Evolutionary conservation across 1,284 basidiomycete genomes (phyloP).

Genomic region (Grifola frondosa): DNA sequence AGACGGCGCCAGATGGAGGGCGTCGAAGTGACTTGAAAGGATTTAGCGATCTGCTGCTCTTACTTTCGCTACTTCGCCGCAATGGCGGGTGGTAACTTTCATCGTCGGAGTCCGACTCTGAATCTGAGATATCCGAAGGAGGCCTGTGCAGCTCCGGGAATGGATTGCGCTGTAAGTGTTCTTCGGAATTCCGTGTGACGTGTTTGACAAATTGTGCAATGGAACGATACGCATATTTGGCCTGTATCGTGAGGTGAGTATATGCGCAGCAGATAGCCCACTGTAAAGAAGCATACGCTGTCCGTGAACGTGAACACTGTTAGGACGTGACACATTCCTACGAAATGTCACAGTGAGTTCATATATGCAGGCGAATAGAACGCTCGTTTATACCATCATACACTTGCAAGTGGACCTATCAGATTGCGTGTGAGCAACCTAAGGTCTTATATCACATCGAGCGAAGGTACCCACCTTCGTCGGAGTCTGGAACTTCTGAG

Average conservation of each 20-base stretch:
- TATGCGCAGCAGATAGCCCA: neutral
- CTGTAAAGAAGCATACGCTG: slow-evolving; percentile 38
- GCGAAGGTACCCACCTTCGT: slow-evolving; percentile 52
- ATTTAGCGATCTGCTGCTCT: neutral
- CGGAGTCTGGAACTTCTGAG: slow-evolving; percentile 55
- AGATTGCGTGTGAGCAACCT: neutral
- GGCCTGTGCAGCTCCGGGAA: slow-evolving; percentile 46
- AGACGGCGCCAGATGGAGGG: neutral
- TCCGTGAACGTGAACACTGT: slow-evolving; percentile 73
- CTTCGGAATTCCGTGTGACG: slow-evolving; percentile 40
- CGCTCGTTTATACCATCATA: slow-evolving; percentile 48
- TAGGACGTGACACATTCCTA: slow-evolving; percentile 67
- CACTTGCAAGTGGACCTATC: slow-evolving; percentile 73
- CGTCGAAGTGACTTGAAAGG: neutral
- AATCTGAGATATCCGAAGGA: slow-evolving; percentile 27
- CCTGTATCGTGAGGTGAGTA: slow-evolving; percentile 31
- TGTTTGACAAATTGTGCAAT: slow-evolving; percentile 58
- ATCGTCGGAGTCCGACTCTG: slow-evolving; percentile 19
- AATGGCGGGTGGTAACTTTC: neutral
- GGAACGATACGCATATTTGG: slow-evolving; percentile 56
- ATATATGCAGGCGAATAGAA: neutral
- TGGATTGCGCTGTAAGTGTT: slow-evolving; percentile 40
- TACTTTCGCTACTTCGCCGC: neutral
- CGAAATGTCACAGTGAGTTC: neutral
- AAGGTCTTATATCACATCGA: neutral